Percentiles rank a stretch among this genome's conserved stretches.
phyloP scores from a whole-genome alignment of 108 stramenopile genomes.

The Hondaea fermentalgiana region DNA sequence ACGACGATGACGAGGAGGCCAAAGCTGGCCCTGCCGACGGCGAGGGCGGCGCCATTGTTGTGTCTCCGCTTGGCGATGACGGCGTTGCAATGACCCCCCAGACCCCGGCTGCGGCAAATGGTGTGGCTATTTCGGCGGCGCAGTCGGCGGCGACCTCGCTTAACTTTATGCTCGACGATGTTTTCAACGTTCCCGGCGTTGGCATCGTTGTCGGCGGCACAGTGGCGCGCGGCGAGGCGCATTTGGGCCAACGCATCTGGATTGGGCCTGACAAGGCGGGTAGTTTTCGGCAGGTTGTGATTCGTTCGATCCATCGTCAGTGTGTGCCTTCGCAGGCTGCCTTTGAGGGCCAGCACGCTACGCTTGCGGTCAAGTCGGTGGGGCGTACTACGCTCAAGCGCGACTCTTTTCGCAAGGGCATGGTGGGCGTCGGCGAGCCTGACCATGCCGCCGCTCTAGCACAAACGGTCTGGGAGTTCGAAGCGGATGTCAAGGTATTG shows the following conservation, averaged over 20 bases:
- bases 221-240: conserved; percentile 35
- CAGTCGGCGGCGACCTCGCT: not conserved
- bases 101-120: not conserved
- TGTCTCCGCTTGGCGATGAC: not conserved
- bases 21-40: not conserved
- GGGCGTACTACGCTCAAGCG: conserved; percentile 31
- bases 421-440: conserved; percentile 30
- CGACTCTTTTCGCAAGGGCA: conserved; percentile 45
- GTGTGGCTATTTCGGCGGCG: not conserved
- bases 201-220: conserved; percentile 58
- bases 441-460: conserved; percentile 21
- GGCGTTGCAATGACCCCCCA: not conserved
- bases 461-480: conserved; percentile 36
- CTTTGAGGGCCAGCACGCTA: conserved; percentile 41
- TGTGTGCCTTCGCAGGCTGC: conserved; percentile 11
- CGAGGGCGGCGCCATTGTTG: not conserved
- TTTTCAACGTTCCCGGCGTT: conserved; percentile 55
- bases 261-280: conserved; percentile 51
- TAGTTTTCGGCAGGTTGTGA: conserved; percentile 39
- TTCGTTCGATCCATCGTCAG: conserved; percentile 24
- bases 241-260: conserved; percentile 34
- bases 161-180: conserved; percentile 43
- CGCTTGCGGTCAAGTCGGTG: conserved; percentile 45
- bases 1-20: not conserved
- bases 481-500: conserved; percentile 50